Evolutionary conservation across 1,284 basidiomycete species (phyloP).

Genomic region (Neolentinus lepideus): DNA sequence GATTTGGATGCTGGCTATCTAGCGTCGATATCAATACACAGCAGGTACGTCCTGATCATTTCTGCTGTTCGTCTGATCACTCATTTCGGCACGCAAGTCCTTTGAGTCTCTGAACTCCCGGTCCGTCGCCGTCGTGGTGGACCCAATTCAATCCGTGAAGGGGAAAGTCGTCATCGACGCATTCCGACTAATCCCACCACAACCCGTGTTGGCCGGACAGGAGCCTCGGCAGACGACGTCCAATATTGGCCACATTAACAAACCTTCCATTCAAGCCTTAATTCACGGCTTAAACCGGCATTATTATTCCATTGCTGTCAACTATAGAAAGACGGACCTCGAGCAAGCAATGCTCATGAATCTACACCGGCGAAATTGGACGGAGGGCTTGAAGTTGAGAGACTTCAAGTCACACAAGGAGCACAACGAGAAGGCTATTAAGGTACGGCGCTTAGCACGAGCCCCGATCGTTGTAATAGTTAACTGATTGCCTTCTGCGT

Average conservation of each 20-base stretch:
- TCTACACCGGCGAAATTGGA: conserved; percentile 96
- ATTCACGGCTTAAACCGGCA: conserved; percentile 95
- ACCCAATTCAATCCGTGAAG: conserved; percentile 99
- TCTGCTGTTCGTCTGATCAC: conserved; percentile 9
- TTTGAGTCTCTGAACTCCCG: conserved; percentile 95
- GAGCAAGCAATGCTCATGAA: conserved; percentile 99
- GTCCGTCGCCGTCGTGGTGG: conserved; percentile 96
- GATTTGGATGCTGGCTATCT: conserved; percentile 98
- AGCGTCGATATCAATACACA: conserved; percentile 99
- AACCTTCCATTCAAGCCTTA: conserved; percentile 95
- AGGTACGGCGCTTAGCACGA: conserved; percentile 40
- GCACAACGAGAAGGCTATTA: conserved; percentile 85
- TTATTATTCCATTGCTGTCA: conserved; percentile 95
- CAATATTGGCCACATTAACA: conserved; percentile 98
- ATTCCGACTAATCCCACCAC: conserved; percentile 92
- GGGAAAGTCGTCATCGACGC: conserved; percentile 99
- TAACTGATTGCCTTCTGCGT: conserved; percentile 8
- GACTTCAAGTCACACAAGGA: conserved; percentile 87
- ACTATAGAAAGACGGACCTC: conserved; percentile 94
- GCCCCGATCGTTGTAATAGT: not conserved
- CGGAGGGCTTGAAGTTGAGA: conserved; percentile 85
- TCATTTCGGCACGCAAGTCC: conserved; percentile 50
- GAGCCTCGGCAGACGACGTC: conserved; percentile 97
- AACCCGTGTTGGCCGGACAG: conserved; percentile 80
- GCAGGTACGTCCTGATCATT: conserved; percentile 41